These are phyloP conservation scores for Orobanche coerulescens DNA, from an alignment of 257 asterid genomes.

Conservation along the genomic window DNA sequence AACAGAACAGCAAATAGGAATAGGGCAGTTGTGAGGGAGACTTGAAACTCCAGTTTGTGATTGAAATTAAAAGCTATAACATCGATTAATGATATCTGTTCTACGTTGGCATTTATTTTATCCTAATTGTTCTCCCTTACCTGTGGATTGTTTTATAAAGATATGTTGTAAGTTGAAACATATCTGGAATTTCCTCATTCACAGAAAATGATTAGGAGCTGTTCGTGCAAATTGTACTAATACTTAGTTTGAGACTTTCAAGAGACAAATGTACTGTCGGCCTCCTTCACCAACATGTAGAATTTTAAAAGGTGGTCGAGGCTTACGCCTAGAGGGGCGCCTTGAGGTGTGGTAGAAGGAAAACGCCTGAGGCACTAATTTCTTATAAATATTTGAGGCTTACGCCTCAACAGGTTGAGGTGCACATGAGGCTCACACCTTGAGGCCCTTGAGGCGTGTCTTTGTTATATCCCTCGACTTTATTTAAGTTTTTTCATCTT, in stretches of 20 bases:
- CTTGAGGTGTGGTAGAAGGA: too few species aligned
- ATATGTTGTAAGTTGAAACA: neutral
- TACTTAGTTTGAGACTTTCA: neutral
- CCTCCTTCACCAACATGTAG: neutral
- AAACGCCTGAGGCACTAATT: too few species aligned
- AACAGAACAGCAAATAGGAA: neutral
- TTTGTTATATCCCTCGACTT: too few species aligned
- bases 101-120: neutral
- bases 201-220: neutral
- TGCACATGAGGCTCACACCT: too few species aligned
- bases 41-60: neutral
- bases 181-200: neutral
- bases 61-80: neutral
- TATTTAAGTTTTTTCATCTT: too few species aligned
- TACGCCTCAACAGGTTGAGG: too few species aligned
- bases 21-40: neutral
- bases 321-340: too few species aligned
- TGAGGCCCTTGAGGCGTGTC: too few species aligned
- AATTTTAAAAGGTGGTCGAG: too few species aligned
- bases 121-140: neutral
- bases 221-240: neutral
- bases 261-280: neutral
- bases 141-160: neutral
- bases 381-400: too few species aligned
- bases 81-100: neutral